Conservation (phyloP, 306 rosid genomes). For the Casuarina cunninghamiana region DNA sequence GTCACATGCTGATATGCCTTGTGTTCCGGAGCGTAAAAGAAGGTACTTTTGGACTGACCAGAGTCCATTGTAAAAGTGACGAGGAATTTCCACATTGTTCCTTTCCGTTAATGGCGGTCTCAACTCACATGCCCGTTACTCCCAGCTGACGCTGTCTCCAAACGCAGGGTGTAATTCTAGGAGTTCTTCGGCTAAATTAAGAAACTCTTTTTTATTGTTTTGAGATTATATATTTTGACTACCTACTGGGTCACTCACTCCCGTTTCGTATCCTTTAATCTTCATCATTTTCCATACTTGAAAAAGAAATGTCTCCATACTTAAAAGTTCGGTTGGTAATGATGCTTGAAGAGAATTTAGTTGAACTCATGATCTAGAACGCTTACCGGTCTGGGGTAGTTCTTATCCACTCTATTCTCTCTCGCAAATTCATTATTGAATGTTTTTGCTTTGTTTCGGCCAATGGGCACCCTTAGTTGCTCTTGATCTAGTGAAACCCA, state of each 20-base stretch:
- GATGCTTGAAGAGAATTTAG: not conserved
- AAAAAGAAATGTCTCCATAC: conserved; percentile 18
- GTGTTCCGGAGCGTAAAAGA: not conserved
- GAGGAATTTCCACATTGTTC: not conserved
- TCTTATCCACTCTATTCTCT: not conserved
- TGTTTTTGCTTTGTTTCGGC: not conserved
- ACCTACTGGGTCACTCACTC: not conserved
- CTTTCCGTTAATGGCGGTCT: conserved; percentile 3
- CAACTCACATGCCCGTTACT: not conserved
- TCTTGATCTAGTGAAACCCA: not conserved
- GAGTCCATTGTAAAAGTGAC: not conserved
- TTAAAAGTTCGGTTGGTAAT: not conserved
- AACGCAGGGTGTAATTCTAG: not conserved
- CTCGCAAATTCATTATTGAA: not conserved
- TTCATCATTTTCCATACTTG: not conserved
- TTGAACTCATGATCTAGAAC: not conserved
- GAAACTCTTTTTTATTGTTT: not conserved
- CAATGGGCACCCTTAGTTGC: not conserved
- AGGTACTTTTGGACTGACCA: not conserved
- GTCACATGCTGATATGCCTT: not conserved
- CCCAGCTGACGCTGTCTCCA: not conserved
- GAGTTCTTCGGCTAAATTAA: not conserved
- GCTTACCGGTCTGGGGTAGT: conserved; percentile 1
- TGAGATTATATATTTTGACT: not conserved
- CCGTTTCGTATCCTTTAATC: not conserved